These are phyloP conservation scores for Anthoceros angustus DNA, from an alignment of 225 moss, liverwort and hornwort genomes.

Conservation along the genomic window DNA sequence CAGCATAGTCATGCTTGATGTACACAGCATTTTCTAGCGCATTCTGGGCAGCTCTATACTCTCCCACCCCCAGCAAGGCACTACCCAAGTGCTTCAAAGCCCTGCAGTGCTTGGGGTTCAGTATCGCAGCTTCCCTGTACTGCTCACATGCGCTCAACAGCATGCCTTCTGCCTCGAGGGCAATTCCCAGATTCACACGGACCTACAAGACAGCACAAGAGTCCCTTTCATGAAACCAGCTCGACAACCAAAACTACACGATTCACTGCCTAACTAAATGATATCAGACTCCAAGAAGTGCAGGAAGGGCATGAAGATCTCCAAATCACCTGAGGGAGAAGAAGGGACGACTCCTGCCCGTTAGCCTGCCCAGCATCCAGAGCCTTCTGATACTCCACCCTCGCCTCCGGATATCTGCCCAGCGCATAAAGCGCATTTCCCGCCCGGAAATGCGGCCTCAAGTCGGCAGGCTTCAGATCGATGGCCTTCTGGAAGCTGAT, in stretches of 20 bases:
- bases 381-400: constrained; percentile 65
- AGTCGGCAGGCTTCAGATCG: constrained; percentile 53
- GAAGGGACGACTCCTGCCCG: constrained; percentile 26
- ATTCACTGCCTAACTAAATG: background rate
- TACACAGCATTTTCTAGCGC: constrained; percentile 62
- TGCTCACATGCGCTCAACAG: constrained; percentile 91
- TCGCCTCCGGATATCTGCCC: constrained; percentile 35
- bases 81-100: constrained; percentile 87
- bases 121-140: constrained; percentile 89
- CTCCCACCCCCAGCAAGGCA: constrained; percentile 78
- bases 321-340: constrained; percentile 73
- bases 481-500: constrained; percentile 50
- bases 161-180: constrained; percentile 93
- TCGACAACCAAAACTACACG: background rate
- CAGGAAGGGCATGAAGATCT: background rate
- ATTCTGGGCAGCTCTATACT: constrained; percentile 71
- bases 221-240: background rate
- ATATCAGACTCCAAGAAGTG: background rate
- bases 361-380: constrained; percentile 51
- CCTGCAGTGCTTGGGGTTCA: constrained; percentile 67
- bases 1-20: constrained; percentile 73
- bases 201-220: constrained; percentile 27
- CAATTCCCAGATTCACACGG: constrained; percentile 90
- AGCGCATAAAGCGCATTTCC: constrained; percentile 78
- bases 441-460: constrained; percentile 66